Base-by-base conservation (phyloP, 306 rosid species). In the Sicyos edulis region DNA sequence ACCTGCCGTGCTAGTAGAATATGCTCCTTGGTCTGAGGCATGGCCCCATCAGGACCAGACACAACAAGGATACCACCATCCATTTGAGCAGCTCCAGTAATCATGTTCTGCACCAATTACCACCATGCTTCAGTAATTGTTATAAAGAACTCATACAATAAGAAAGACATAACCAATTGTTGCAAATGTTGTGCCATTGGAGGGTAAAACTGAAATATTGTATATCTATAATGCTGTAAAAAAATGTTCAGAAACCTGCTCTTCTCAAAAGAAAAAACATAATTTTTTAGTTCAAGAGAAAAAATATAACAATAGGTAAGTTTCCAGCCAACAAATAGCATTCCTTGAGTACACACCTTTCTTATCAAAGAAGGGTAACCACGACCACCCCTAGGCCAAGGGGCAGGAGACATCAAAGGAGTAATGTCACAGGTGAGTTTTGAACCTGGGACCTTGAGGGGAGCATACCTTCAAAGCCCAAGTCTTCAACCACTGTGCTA, bases 61-160 rank as follows among this genome's bases (percentile, higher is more conserved):
- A 95, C 99, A 54, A 95, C 99, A 51, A 95, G 88, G 53, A 95
- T 95, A 45, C 99, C 99, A 3, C 97, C 99, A 85, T 95, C 99
- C 97, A 95, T 95, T 74, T 95, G 99, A 40, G 99, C 97, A 62
- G 99, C 99, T 82, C 99, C 99, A 53, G 99, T 95, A 83, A 95
- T 95, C 99, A 95, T 95, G 83, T 95, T 95, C 99, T 95, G 78
- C 72, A 79, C 22, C 24, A 26, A 69, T 51, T 51, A 49, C 10
- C 73, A 65, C 32, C 17, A 65, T 20, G 11, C 15, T 69, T 51
- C 58, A 68, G 20, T 49, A 65, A 1, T 65, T 0, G 2, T 65
- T 0, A 5, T 65, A 20, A 67, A 13, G 13, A 67, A 7, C 32
- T 22, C 42, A 13, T 4, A 21, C 10, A 49, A 68, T 68, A 6